Conservation (phyloP, 75 land plant genomes). For the Cryptomeria japonica region DNA sequence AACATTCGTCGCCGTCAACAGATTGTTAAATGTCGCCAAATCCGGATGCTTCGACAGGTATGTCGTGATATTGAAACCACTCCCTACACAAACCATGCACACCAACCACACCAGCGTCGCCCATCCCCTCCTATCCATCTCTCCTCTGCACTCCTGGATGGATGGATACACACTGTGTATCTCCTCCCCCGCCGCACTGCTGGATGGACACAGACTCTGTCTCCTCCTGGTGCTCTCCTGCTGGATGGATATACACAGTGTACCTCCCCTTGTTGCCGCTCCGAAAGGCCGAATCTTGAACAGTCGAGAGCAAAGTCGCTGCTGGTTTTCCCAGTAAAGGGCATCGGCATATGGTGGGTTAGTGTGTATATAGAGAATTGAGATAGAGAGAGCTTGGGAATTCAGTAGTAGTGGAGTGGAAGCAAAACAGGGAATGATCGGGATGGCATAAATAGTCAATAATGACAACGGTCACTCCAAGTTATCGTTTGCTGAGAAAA, state of each 20-base stretch:
- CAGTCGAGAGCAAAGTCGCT: not conserved
- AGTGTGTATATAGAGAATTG: too few species aligned
- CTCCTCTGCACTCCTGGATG: too few species aligned
- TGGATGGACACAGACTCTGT: too few species aligned
- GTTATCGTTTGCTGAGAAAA: slow-evolving; percentile 3
- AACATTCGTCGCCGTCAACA: slow-evolving; percentile 48
- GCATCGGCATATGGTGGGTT: too few species aligned
- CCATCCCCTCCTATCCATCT: not conserved
- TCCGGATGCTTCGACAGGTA: slow-evolving; percentile 45
- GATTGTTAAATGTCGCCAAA: slow-evolving; percentile 54
- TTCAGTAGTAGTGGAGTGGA: not conserved
- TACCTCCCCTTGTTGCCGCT: not conserved
- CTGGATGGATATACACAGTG: too few species aligned
- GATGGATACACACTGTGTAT: too few species aligned
- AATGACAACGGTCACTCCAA: slow-evolving; percentile 19
- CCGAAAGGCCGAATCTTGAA: not conserved
- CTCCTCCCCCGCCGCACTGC: too few species aligned
- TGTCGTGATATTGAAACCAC: slow-evolving; percentile 35
- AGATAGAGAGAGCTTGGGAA: not conserved
- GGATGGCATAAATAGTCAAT: slow-evolving; percentile 3
- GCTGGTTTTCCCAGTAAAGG: not conserved
- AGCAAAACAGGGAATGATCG: not conserved
- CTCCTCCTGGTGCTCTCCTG: too few species aligned
- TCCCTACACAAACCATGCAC: slow-evolving; percentile 2
- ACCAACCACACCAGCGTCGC: not conserved